Evolutionary conservation across 2,329 filamentous ascomycete genomes (phyloP).

Genomic region (Ascochyta clinopodiicola): DNA sequence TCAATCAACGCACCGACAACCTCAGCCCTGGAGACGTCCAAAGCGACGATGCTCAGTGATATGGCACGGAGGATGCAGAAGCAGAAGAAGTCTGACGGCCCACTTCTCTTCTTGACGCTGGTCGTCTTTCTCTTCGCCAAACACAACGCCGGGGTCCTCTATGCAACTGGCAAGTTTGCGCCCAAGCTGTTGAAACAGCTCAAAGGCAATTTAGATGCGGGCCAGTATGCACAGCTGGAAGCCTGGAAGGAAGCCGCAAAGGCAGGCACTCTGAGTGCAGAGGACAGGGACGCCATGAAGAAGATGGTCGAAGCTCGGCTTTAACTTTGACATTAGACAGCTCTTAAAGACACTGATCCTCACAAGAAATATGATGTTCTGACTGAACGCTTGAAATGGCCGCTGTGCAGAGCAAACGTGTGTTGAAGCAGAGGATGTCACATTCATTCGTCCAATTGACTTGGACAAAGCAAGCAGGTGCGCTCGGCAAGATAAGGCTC

Average conservation of each 20-base stretch:
- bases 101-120: constrained; percentile 47
- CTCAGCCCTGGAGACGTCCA: constrained; percentile 22
- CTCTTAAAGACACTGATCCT: background rate
- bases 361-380: background rate
- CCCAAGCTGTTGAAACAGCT: constrained; percentile 49
- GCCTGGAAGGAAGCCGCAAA: constrained; percentile 49
- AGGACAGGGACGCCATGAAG: constrained; percentile 45
- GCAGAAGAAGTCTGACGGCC: constrained; percentile 43
- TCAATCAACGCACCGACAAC: constrained; percentile 20
- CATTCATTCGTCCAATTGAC: constrained; percentile 5
- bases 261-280: constrained; percentile 35
- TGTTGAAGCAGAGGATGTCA: background rate
- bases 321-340: background rate
- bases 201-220: constrained; percentile 29
- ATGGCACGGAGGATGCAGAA: constrained; percentile 45
- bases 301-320: constrained; percentile 30
- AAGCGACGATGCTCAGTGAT: constrained; percentile 39
- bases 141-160: constrained; percentile 43
- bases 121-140: constrained; percentile 43
- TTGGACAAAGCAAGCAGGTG: constrained; percentile 5
- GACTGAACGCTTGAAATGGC: background rate
- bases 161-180: constrained; percentile 51
- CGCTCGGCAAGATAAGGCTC: constrained; percentile 12
- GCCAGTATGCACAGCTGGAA: constrained; percentile 41
- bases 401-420: background rate